Percentiles rank a stretch among this genome's conserved stretches.
phyloP scores from a whole-genome alignment of 2,329 filamentous ascomycete species.

The Colletotrichum euphorbiae region DNA sequence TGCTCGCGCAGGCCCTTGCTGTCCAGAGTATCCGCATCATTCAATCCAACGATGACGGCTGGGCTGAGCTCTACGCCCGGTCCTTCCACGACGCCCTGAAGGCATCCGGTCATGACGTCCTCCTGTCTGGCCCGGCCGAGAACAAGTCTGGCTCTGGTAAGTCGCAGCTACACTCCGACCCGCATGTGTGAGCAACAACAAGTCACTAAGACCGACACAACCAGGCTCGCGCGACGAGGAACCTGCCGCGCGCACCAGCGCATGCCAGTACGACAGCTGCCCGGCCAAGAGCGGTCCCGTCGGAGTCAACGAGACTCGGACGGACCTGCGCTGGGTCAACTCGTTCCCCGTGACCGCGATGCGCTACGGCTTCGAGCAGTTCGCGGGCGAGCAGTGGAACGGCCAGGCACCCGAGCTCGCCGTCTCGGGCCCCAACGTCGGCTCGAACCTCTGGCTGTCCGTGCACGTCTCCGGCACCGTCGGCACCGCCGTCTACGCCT shows the following conservation, averaged over 20 bases:
- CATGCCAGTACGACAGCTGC: constrained; percentile 74
- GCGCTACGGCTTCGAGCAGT: constrained; percentile 69
- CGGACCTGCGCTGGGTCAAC: constrained; percentile 78
- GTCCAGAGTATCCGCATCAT: constrained; percentile 63
- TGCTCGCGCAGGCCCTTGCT: constrained; percentile 36
- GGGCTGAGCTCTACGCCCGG: constrained; percentile 76
- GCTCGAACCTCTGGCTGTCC: constrained; percentile 66
- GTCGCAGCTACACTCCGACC: not conserved
- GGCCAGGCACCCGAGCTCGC: constrained; percentile 68
- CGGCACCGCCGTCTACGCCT: constrained; percentile 72
- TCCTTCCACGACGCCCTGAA: constrained; percentile 68
- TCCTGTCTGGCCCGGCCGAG: constrained; percentile 75
- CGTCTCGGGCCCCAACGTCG: constrained; percentile 73
- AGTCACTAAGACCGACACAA: not conserved
- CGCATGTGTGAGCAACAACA: not conserved
- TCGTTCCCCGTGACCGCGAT: constrained; percentile 75
- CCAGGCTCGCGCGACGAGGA: constrained; percentile 62
- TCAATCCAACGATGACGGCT: constrained; percentile 78
- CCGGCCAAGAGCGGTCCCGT: constrained; percentile 64
- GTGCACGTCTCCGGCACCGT: constrained; percentile 74
- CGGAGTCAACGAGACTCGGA: constrained; percentile 67
- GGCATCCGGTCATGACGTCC: constrained; percentile 67
- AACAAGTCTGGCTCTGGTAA: constrained; percentile 69
- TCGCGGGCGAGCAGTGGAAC: constrained; percentile 65
- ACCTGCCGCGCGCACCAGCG: constrained; percentile 58